Base-by-base conservation (phyloP, 2,329 filamentous ascomycete genomes). In the Epichloe brachyelytri region DNA sequence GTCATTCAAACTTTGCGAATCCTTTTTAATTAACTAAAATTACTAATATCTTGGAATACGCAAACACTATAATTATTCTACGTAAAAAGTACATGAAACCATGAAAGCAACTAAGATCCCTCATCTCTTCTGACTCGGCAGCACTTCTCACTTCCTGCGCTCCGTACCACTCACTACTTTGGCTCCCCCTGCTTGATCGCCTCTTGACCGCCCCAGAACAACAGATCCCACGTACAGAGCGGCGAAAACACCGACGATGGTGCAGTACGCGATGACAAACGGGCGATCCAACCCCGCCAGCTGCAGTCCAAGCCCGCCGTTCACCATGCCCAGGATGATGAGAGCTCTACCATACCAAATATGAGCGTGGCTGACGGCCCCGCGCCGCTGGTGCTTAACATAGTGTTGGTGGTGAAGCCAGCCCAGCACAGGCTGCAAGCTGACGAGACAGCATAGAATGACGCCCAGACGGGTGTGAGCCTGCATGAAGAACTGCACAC, bases 271-370 rank as follows among this genome's bases (percentile, higher is more conserved):
- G 46, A 78, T 71, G 49, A 76, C 62, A 43, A 74, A 72, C 11
- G 62, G 59, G 3, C 54, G 63, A 1, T 64, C 56, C 1, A 72
- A 70, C 15, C 57, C 55, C 1, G 76, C 69, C 15, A 82, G 67
- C 55, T 73, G 54, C 30, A 85, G 65, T 3, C 82, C 82, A 4
- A 85, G 63, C 0, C 80, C 82, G 51, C 81, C 82, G 58, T 85
- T 85, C 57, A 84, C 62, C 43, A 83, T 69, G 26, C 78, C 81
- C 3, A 83, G 60, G 17, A 77, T 51, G 55, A 85, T 76, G 43
- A 84, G 62, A 1, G 67, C 58, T 17, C 81, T 74, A 12, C 82
- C 82, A 58, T 74, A 80, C 78, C 79, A 84, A 56, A 82, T 75
- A 60, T 85, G 82, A 1, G 68, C 60, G 56, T 82, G 65, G 55